Percentiles rank a stretch among this genome's conserved stretches.
Conservation (phyloP, 2,329 filamentous ascomycete species). For the Ophiostoma pallidulum region DNA sequence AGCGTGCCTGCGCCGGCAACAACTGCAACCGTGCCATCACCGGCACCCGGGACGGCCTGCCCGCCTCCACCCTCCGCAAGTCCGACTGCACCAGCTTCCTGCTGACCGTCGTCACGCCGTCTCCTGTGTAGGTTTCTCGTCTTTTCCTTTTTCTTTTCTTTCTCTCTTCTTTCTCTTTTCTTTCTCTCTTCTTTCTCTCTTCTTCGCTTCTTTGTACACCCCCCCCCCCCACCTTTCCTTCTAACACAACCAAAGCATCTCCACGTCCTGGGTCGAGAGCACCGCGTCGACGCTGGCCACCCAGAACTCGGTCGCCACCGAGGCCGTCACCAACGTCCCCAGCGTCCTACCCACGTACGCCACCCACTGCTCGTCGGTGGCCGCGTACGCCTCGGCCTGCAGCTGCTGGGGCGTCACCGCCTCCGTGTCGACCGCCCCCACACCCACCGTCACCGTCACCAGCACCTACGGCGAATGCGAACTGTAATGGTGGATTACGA, state of each 20-base stretch:
- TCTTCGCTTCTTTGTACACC: not conserved
- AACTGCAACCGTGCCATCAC: slow-evolving; percentile 40
- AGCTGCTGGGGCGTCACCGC: slow-evolving; percentile 36
- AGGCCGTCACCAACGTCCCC: slow-evolving; percentile 29
- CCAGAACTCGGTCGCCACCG: slow-evolving; percentile 21
- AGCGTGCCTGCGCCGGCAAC: slow-evolving; percentile 31
- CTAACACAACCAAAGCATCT: slow-evolving; percentile 1
- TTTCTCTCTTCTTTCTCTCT: not conserved
- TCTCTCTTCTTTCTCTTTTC: not conserved
- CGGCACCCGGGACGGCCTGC: slow-evolving; percentile 35
- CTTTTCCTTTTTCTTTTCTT: not conserved
- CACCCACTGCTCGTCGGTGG: slow-evolving; percentile 26
- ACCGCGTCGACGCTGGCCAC: not conserved
- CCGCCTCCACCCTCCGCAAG: slow-evolving; percentile 25
- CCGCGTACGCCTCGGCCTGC: slow-evolving; percentile 33
- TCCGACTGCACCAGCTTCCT: slow-evolving; percentile 24
- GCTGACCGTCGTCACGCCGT: slow-evolving; percentile 30
- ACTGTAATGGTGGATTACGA: slow-evolving; percentile 13
- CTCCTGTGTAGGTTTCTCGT: slow-evolving; percentile 28
- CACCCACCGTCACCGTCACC: slow-evolving; percentile 32
- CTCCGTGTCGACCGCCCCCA: slow-evolving; percentile 28
- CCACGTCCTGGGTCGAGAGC: slow-evolving; percentile 12
- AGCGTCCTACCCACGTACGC: slow-evolving; percentile 32
- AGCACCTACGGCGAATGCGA: slow-evolving; percentile 34
- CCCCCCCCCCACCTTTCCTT: too few relatives aligned